These are phyloP conservation scores for Parietichytrium sp. DNA, from an alignment of 108 stramenopile genomes.

Conservation along the genomic window DNA sequence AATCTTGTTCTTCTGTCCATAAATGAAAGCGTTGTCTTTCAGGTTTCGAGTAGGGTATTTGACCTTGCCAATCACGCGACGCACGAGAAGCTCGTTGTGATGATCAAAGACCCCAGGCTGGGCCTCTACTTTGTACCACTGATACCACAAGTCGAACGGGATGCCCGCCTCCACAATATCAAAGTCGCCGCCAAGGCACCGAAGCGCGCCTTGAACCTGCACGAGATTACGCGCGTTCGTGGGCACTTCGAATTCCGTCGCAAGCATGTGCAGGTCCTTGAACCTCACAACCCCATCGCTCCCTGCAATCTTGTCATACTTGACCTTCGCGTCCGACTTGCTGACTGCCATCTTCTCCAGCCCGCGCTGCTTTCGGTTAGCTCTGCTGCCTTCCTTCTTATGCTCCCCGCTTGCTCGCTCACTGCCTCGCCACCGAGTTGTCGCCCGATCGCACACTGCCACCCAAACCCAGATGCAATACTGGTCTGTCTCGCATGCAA, in stretches of 20 bases:
- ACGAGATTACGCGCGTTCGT: conserved; percentile 6
- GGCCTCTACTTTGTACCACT: conserved; percentile 1
- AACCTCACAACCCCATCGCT: too few species aligned
- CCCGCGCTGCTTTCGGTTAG: too few species aligned
- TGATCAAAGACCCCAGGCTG: not conserved
- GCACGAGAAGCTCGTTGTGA: conserved; percentile 38
- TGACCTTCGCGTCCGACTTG: too few species aligned
- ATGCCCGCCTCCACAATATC: conserved; percentile 9
- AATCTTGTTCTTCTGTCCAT: not conserved
- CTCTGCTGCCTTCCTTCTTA: too few species aligned
- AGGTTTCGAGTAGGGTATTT: conserved; percentile 25
- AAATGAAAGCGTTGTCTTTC: not conserved
- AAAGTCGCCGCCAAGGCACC: conserved; percentile 5
- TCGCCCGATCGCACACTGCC: too few species aligned
- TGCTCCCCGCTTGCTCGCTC: too few species aligned
- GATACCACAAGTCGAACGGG: conserved; percentile 14
- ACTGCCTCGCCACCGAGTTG: too few species aligned
- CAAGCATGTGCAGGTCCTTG: not conserved
- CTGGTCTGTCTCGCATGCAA: too few species aligned
- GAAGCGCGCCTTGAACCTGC: not conserved
- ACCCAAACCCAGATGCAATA: too few species aligned
- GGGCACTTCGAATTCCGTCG: not conserved
- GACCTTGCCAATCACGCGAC: conserved; percentile 38
- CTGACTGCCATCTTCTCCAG: too few species aligned
- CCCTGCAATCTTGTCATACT: too few species aligned